Conservation (phyloP, 768 basidiomycete species). For the Trametes elegans region DNA sequence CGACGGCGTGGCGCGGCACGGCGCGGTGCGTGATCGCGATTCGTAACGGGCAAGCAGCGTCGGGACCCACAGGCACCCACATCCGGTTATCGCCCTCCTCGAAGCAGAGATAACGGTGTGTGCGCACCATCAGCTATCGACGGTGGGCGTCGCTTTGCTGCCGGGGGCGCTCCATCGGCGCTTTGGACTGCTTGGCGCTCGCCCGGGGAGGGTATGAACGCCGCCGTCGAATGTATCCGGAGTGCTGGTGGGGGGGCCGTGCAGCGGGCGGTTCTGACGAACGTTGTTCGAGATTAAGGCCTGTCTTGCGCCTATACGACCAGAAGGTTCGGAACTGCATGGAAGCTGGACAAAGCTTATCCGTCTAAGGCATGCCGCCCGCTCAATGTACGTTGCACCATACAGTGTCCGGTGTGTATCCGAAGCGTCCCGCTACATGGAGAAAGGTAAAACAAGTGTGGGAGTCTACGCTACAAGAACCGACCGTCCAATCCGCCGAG, state of each 20-base stretch:
- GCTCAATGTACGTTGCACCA: background rate
- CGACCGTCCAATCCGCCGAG: too few relatives aligned
- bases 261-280: background rate
- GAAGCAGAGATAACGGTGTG: too few relatives aligned
- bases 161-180: too few relatives aligned
- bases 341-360: slow-evolving; percentile 1
- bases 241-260: too few relatives aligned
- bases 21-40: background rate
- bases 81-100: background rate
- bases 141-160: background rate
- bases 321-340: background rate
- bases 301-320: too few relatives aligned
- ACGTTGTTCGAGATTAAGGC: too few relatives aligned
- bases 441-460: background rate
- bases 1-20: background rate
- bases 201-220: too few relatives aligned
- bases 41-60: too few relatives aligned
- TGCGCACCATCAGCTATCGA: background rate
- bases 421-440: slow-evolving; percentile 1
- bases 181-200: too few relatives aligned
- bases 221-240: too few relatives aligned
- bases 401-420: background rate
- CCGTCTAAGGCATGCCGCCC: background rate
- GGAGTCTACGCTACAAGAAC: slow-evolving; percentile 1
- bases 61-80: slow-evolving; percentile 18